Evolutionary conservation across 371 early-diverging fungal species (phyloP), one percentile per base, ranked within the genome.

Genomic region (Mortierella sp.): DNA sequence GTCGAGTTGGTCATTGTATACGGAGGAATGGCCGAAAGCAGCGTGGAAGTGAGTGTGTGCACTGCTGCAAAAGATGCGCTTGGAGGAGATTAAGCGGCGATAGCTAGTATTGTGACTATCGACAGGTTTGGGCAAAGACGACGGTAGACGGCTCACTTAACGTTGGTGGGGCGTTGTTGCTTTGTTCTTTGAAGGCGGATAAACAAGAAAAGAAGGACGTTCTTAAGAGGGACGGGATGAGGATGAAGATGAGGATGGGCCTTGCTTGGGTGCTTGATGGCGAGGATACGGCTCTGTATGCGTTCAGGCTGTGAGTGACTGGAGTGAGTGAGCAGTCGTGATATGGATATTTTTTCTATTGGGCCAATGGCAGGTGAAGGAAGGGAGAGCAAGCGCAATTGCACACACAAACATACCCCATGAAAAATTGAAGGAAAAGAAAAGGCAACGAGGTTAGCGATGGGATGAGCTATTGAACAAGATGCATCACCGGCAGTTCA

Each of bases 1-100:
- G 71, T 77, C 26, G 83, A 48, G 55, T 73, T 77, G 54, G 82
- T 73, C 81, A 87, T 87, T 37, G 46, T 34, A 16, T 28, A 34
- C 28, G 72, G 48, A 43, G 71, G 59, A 21, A 64, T 21, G 67
- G 40, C 67, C 67, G 50, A 44, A 48, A 34, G 37, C 50, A 50
- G 34, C 37, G 43, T 70, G 46, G 70, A 44, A 6, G 48, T 70
- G 16, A 48, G 55, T 73, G 44, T n/a, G 24, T 31, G 34, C 57
- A 43, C 57, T 73, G 64, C 74, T 74, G 61, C 61, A 28, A 46
- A 64, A 21, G 37, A 34, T 64, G 40, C 67, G 40, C 37, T 64
- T 64, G 21, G 40, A 34, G 21, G 67, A 21, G 9, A 31, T 28
- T 14, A 6, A 16, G 61, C 61, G 3, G 40, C 24, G 37, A 24